Evolutionary conservation across 768 basidiomycete genomes (phyloP).

Genomic region (Russula sp.): DNA sequence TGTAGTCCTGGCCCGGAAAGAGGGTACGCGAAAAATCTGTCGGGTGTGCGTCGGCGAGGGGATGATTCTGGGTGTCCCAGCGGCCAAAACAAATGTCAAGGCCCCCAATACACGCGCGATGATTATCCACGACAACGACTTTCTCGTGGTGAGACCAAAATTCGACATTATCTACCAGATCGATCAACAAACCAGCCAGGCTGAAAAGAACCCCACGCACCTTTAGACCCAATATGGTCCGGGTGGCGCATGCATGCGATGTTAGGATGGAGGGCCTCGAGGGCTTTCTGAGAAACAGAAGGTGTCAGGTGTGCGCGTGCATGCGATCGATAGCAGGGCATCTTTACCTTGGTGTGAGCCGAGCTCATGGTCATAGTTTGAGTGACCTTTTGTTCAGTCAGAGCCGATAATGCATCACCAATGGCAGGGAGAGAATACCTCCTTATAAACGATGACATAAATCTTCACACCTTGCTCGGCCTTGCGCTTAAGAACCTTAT

Average conservation of each 20-base stretch:
- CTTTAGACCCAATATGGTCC: conserved; percentile 80
- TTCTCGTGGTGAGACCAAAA: conserved; percentile 96
- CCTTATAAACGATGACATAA: conserved; percentile 92
- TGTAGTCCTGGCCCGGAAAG: conserved; percentile 93
- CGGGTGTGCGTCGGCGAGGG: conserved; percentile 88
- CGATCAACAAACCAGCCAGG: not conserved
- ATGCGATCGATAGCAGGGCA: not conserved
- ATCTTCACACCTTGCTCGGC: conserved; percentile 90
- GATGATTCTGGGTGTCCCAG: conserved; percentile 91
- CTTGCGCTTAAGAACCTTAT: conserved; percentile 76
- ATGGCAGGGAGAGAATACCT: conserved; percentile 38
- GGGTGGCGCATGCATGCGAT: conserved; percentile 87
- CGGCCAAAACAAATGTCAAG: conserved; percentile 95
- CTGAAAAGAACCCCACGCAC: conserved; percentile 24
- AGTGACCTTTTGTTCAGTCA: conserved; percentile 47
- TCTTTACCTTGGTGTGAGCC: conserved; percentile 65
- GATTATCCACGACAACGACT: conserved; percentile 84
- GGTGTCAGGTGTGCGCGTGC: not conserved
- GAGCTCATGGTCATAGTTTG: conserved; percentile 89
- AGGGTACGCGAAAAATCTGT: conserved; percentile 74
- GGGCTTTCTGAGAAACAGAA: conserved; percentile 40
- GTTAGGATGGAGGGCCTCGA: conserved; percentile 82
- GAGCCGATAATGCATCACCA: not conserved
- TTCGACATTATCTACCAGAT: conserved; percentile 54
- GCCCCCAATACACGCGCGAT: conserved; percentile 82